phyloP scores from a whole-genome alignment of 495 filamentous ascomycete species.

The Penicillium egyptiacum region DNA sequence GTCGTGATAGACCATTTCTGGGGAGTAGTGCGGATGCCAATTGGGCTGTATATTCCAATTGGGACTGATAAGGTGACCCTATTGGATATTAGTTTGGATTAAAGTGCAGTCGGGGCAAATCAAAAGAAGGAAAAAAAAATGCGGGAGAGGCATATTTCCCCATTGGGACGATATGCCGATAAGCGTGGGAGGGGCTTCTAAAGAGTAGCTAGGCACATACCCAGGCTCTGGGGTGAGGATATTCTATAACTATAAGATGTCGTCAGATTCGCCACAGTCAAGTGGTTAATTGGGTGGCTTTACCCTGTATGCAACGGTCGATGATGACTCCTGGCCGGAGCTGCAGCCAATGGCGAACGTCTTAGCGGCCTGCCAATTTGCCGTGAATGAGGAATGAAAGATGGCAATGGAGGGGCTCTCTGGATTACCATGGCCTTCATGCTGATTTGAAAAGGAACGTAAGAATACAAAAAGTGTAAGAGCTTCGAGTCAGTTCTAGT shows the following conservation, averaged over 20 bases:
- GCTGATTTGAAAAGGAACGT: background rate
- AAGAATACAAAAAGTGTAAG: background rate
- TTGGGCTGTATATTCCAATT: background rate
- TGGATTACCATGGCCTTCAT: conserved; percentile 16
- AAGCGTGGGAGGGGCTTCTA: conserved; percentile 7
- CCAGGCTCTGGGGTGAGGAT: background rate
- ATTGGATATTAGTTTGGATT: background rate
- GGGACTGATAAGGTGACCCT: background rate
- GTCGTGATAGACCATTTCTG: conserved; percentile 15
- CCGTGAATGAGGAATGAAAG: background rate
- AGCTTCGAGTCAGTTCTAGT: conserved; percentile 4
- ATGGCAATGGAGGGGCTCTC: background rate
- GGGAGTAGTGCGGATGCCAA: background rate
- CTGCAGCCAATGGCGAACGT: conserved; percentile 11
- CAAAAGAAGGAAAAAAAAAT: conserved; percentile 3
- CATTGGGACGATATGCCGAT: conserved; percentile 16
- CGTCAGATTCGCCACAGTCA: conserved; percentile 12
- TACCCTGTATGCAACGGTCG: conserved; percentile 11
- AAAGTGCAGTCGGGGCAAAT: conserved; percentile 1
- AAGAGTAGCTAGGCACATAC: background rate
- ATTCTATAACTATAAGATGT: conserved; percentile 1
- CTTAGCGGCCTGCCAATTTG: conserved; percentile 10
- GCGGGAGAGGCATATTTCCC: conserved; percentile 15
- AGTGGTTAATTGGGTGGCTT: conserved; percentile 11
- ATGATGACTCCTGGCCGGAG: conserved; percentile 10